phyloP scores from a whole-genome alignment of 2,329 filamentous ascomycete species.

The Dactylonectria estremocensis region DNA sequence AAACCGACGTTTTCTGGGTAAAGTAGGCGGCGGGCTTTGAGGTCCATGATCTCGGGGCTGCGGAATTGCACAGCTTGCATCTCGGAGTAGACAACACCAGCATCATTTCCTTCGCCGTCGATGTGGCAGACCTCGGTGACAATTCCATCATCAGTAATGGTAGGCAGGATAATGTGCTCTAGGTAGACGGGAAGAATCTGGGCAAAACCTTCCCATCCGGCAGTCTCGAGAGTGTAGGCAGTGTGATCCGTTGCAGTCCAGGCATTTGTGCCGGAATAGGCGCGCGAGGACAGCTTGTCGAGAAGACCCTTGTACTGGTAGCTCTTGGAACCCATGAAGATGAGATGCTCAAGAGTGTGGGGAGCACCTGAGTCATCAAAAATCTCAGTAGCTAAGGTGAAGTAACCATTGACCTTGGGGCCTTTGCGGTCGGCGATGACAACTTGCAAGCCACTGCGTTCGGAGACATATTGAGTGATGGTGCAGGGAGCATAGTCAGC shows the following conservation, averaged over 20 bases:
- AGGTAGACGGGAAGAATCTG: slow-evolving; percentile 96
- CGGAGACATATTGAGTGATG: slow-evolving; percentile 96
- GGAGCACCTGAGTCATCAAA: slow-evolving; percentile 96
- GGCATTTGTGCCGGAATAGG: slow-evolving; percentile 95
- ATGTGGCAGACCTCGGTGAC: slow-evolving; percentile 98
- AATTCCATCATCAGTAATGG: slow-evolving; percentile 92
- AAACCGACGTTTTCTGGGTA: slow-evolving; percentile 95
- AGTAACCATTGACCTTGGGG: slow-evolving; percentile 96
- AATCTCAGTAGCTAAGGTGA: slow-evolving; percentile 96
- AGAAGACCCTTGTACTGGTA: slow-evolving; percentile 96
- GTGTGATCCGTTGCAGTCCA: slow-evolving; percentile 98
- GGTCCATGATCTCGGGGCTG: slow-evolving; percentile 87
- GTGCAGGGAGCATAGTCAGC: slow-evolving; percentile 90
- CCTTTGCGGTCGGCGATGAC: slow-evolving; percentile 93
- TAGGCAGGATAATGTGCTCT: slow-evolving; percentile 93
- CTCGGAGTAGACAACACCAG: slow-evolving; percentile 97
- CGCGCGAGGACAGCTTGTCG: slow-evolving; percentile 92
- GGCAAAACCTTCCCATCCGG: slow-evolving; percentile 96
- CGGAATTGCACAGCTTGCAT: slow-evolving; percentile 97
- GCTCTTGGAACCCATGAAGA: slow-evolving; percentile 93
- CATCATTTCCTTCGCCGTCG: slow-evolving; percentile 93
- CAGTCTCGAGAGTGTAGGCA: slow-evolving; percentile 94
- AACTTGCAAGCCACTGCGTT: slow-evolving; percentile 93
- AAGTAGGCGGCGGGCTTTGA: slow-evolving; percentile 82
- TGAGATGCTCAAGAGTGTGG: slow-evolving; percentile 85